A percentile compares a stretch with the other conserved stretches of the same genome.
Evolutionary conservation across 805 yeast species (phyloP).

Genomic region (Saturnispora quitensis): DNA sequence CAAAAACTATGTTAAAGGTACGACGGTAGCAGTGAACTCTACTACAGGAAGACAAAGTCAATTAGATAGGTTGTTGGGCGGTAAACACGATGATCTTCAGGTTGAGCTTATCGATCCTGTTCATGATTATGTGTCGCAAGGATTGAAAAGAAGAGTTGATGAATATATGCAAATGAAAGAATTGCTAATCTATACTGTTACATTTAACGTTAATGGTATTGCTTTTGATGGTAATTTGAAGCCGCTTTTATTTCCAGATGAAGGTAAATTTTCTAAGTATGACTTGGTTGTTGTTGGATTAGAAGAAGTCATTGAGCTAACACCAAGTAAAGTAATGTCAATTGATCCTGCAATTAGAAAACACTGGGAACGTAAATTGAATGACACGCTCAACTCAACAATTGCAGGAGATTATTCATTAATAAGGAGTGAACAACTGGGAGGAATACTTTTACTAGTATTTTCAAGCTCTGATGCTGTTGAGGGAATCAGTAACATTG

Average conservation of each 20-base stretch:
- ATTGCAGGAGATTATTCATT: constrained; percentile 32
- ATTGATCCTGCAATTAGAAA: constrained; percentile 55
- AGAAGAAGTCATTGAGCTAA: constrained; percentile 82
- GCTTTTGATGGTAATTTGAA: constrained; percentile 33
- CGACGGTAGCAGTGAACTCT: constrained; percentile 8
- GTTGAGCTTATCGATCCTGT: constrained; percentile 43
- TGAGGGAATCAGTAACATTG: constrained; percentile 48
- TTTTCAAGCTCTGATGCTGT: constrained; percentile 50
- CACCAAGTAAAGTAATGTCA: constrained; percentile 74
- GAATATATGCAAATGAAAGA: constrained; percentile 35
- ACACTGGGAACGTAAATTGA: constrained; percentile 59
- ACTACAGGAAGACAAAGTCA: constrained; percentile 21
- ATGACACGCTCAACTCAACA: constrained; percentile 33
- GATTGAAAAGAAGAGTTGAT: constrained; percentile 30
- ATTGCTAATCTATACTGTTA: constrained; percentile 37
- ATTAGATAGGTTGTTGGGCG: constrained; percentile 39
- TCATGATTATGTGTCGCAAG: constrained; percentile 40
- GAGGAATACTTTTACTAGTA: constrained; percentile 70
- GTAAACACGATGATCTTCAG: constrained; percentile 36
- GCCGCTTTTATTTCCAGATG: constrained; percentile 38
- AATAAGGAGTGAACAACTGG: constrained; percentile 72
- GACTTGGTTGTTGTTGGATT: constrained; percentile 78
- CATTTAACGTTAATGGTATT: constrained; percentile 50
- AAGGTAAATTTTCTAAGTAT: constrained; percentile 32
- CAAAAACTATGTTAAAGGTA: constrained; percentile 13